Evolutionary conservation across 345 rosid genomes (phyloP).

Genomic region (Kandelia obovata): DNA sequence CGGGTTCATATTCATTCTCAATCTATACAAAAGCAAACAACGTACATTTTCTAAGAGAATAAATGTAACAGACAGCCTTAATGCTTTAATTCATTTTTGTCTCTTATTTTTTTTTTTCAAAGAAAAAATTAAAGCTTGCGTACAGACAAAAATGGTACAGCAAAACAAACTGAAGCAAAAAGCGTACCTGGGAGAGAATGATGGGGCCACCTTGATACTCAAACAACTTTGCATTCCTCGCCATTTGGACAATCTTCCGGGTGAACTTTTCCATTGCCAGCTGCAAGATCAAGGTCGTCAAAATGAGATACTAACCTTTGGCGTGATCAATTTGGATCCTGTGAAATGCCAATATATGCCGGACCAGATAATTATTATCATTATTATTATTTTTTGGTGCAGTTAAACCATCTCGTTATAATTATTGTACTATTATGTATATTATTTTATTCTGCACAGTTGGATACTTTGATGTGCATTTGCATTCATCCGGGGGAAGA

Average conservation of each 20-base stretch:
- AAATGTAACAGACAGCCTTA: no score
- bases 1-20: conserved; percentile 31
- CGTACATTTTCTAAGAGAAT: not conserved
- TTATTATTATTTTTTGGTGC: no score
- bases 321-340: not conserved
- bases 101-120: not conserved
- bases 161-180: not conserved
- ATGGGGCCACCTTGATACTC: conserved; percentile 49
- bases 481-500: not conserved
- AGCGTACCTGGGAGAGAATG: conserved; percentile 40
- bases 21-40: conserved; percentile 15
- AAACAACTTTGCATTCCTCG: conserved; percentile 36
- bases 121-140: not conserved
- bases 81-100: not conserved
- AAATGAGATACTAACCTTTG: not conserved
- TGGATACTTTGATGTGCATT: not conserved
- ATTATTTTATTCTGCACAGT: not conserved
- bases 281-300: conserved; percentile 19
- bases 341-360: not conserved
- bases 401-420: no score
- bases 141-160: not conserved
- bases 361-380: no score
- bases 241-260: conserved; percentile 35
- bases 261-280: conserved; percentile 39
- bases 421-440: not conserved